Evolutionary conservation across 371 early-diverging fungal species (phyloP), one percentile per base, ranked within the genome.

Genomic region (Mortierella sp.): DNA sequence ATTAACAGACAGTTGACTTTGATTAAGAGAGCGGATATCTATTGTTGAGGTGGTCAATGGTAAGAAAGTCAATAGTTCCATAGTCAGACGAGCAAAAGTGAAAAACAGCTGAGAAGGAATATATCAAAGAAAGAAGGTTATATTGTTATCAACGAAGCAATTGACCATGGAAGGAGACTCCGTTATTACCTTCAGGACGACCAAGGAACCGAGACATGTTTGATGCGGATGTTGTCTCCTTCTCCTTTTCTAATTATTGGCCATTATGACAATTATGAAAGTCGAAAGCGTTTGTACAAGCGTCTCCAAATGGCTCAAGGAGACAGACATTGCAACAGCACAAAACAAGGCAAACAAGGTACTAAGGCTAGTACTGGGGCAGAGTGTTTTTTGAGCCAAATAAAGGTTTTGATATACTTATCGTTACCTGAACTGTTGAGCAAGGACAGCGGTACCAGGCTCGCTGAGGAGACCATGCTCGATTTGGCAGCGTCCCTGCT

Each of bases 221-320:
- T 28, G 44, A 31, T 21, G 54, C 37, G 50, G 71, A 37, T 6
- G 50, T 51, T 31, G 74, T 37, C 48, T 70, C 74, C 74, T 73
- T 73, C 71, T 79, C 79, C 71, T 53, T 79, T 70, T 75, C 79
- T 79, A 75, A 48, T 46, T 61, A 10, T 50, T 64, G n/a, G 54
- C 53, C 24, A 72, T 50, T 72, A 24, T 57, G 21, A 26, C 40
- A 40, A 69, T 69, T 48, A 51, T 50, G 28, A 74, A 46, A 14
- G 34, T 21, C 9, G 50, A 51, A 53, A 50, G 53, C 43, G 53
- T 69, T 37, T 16, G 19, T 43, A 9, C 43, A 64, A 69, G 43
- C 31, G 24, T 37, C 26, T 50, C 28, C 51, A 26, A n/a, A 24
- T 37, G 28, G 26, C 5, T 51, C 26, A 34, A 53, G 53, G 51